A percentile compares a stretch with the other conserved stretches of the same genome.
phyloP scores from a whole-genome alignment of 2,329 filamentous ascomycete genomes.

The Exophiala spinifera region DNA sequence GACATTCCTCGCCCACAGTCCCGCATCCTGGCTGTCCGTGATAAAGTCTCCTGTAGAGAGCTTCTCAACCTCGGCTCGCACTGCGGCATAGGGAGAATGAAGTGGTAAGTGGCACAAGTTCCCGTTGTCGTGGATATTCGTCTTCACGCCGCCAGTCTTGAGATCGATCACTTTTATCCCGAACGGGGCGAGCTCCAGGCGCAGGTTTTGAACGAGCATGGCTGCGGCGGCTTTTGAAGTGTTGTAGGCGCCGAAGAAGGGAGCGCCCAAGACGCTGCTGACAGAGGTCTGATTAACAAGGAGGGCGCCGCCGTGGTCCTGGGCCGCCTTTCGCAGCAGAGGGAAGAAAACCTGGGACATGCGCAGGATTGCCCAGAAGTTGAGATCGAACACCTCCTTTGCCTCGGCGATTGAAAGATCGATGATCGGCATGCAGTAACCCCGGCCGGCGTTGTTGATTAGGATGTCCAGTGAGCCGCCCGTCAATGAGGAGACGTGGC shows the following conservation, averaged over 20 bases:
- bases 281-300: conserved; percentile 41
- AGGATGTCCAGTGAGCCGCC: conserved; percentile 40
- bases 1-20: no score
- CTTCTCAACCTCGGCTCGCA: no score
- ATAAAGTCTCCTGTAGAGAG: no score
- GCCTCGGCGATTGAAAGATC: conserved; percentile 32
- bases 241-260: conserved; percentile 35
- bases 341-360: conserved; percentile 37
- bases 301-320: conserved; percentile 5
- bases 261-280: conserved; percentile 29
- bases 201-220: conserved; percentile 31
- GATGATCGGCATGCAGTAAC: conserved; percentile 29
- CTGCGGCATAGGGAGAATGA: no score
- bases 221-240: conserved; percentile 34
- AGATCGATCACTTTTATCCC: conserved; percentile 32
- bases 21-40: no score
- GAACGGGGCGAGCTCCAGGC: conserved; percentile 34
- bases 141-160: conserved; percentile 28
- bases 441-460: conserved; percentile 48
- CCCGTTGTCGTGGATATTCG: conserved; percentile 15
- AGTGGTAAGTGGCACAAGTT: background rate
- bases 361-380: conserved; percentile 34
- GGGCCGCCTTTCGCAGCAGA: conserved; percentile 20
- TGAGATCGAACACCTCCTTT: conserved; percentile 35
- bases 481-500: conserved; percentile 11